These are phyloP conservation scores for Xerophyta viscosa DNA, from an alignment of 106 monocot genomes.

Conservation along the genomic window DNA sequence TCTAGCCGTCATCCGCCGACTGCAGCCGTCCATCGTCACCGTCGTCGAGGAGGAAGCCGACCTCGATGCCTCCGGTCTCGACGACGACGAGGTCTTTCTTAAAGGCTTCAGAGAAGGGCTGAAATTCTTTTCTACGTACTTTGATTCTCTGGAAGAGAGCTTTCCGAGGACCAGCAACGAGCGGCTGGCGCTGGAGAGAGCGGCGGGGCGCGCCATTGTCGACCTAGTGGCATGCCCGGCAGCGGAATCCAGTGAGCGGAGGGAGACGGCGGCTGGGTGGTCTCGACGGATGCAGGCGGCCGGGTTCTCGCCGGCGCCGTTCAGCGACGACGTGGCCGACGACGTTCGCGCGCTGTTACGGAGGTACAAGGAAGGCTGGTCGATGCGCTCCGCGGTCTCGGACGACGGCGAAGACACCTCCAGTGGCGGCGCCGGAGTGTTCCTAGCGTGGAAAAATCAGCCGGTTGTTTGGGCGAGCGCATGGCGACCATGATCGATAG, in stretches of 20 bases:
- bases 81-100: constrained; percentile 26
- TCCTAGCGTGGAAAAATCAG: constrained; percentile 64
- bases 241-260: constrained; percentile 40
- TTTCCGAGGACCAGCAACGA: constrained; percentile 77
- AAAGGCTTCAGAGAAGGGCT: constrained; percentile 41
- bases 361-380: constrained; percentile 69
- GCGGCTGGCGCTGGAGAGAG: constrained; percentile 55
- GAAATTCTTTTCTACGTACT: constrained; percentile 52
- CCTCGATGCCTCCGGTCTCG: constrained; percentile 5
- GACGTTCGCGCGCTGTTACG: too few relatives aligned
- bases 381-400: constrained; percentile 21
- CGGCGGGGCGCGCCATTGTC: constrained; percentile 47
- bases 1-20: constrained; percentile 16
- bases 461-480: too few relatives aligned
- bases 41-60: constrained; percentile 75
- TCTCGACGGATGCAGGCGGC: constrained; percentile 32
- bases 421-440: constrained; percentile 39
- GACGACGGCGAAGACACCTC: constrained; percentile 1
- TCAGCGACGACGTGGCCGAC: too few relatives aligned
- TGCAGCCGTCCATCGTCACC: constrained; percentile 49
- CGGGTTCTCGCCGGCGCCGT: constrained; percentile 36
- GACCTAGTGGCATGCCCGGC: constrained; percentile 58
- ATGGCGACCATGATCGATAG: constrained; percentile 71
- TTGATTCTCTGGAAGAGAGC: too few relatives aligned
- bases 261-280: constrained; percentile 57